Conservation (phyloP, 139 green algal genomes). For the Limnomonas spitsbergensis region DNA sequence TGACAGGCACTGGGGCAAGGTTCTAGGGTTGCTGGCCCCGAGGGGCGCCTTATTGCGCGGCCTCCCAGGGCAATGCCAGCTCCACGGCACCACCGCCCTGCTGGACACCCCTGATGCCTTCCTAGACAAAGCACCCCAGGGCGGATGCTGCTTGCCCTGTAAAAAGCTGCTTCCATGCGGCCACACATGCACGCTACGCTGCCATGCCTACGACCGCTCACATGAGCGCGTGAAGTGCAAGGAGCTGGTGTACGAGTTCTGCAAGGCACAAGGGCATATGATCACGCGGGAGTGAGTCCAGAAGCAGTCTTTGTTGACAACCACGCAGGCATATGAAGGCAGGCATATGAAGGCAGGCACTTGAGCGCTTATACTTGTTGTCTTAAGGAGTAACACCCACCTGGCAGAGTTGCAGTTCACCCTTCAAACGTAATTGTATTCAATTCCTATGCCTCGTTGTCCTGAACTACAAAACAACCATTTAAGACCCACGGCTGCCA, state of each 20-base stretch:
- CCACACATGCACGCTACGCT: slow-evolving; percentile 49
- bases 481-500: no score
- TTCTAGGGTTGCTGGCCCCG: slow-evolving; percentile 35
- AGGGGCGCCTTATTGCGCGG: slow-evolving; percentile 16
- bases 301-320: no score
- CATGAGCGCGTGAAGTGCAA: slow-evolving; percentile 34
- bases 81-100: slow-evolving; percentile 29
- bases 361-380: no score
- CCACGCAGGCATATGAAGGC: no score
- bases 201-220: slow-evolving; percentile 32
- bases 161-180: slow-evolving; percentile 47
- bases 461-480: no score
- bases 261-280: slow-evolving; percentile 28
- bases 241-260: slow-evolving; percentile 35
- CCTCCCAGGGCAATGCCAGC: slow-evolving; percentile 52
- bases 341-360: no score
- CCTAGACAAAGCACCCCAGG: slow-evolving; percentile 31
- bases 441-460: no score
- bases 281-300: slow-evolving; percentile 17
- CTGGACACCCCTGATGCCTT: slow-evolving; percentile 35
- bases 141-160: slow-evolving; percentile 59
- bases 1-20: slow-evolving; percentile 25
- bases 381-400: no score
- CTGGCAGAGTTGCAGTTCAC: no score
- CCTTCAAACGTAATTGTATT: no score